These are phyloP conservation scores for Ascochyta pisi DNA, from an alignment of 2,329 filamentous ascomycete species.

Conservation along the genomic window DNA sequence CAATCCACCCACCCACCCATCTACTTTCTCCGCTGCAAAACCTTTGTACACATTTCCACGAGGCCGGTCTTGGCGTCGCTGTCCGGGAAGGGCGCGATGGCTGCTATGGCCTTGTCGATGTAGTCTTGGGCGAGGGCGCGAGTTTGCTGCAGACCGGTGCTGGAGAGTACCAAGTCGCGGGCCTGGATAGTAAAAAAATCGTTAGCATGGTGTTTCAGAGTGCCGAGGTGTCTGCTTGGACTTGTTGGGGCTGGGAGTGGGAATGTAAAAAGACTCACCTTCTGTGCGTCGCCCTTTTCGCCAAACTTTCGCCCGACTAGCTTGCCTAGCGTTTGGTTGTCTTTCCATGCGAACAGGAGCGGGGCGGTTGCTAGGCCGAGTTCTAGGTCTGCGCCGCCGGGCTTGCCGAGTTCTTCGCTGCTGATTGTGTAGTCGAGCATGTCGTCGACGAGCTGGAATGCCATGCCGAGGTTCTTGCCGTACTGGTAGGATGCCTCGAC, in stretches of 20 bases:
- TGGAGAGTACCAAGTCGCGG: constrained; percentile 80
- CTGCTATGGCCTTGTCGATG: constrained; percentile 82
- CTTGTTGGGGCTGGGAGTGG: no score
- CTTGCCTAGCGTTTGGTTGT: constrained; percentile 80
- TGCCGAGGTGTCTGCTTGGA: no score
- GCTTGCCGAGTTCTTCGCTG: constrained; percentile 87
- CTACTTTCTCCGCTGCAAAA: constrained; percentile 85
- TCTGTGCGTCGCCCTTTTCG: constrained; percentile 80
- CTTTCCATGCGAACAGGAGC: constrained; percentile 93
- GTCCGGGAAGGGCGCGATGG: constrained; percentile 86
- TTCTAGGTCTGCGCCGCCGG: constrained; percentile 91
- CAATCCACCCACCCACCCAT: no score
- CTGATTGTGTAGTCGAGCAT: constrained; percentile 95
- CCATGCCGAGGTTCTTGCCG: constrained; percentile 89
- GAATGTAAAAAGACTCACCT: constrained; percentile 63
- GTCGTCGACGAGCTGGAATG: constrained; percentile 97
- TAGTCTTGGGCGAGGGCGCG: constrained; percentile 90
- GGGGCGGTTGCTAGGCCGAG: constrained; percentile 93
- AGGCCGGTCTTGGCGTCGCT: constrained; percentile 92
- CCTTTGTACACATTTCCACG: constrained; percentile 92
- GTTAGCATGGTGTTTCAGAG: constrained; percentile 25
- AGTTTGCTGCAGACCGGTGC: constrained; percentile 90
- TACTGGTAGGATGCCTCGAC: constrained; percentile 93
- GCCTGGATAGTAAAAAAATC: constrained; percentile 65
- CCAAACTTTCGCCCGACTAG: constrained; percentile 92